Conservation (phyloP, 129 eudicot genomes). For the Helichrysum umbraculigerum region DNA sequence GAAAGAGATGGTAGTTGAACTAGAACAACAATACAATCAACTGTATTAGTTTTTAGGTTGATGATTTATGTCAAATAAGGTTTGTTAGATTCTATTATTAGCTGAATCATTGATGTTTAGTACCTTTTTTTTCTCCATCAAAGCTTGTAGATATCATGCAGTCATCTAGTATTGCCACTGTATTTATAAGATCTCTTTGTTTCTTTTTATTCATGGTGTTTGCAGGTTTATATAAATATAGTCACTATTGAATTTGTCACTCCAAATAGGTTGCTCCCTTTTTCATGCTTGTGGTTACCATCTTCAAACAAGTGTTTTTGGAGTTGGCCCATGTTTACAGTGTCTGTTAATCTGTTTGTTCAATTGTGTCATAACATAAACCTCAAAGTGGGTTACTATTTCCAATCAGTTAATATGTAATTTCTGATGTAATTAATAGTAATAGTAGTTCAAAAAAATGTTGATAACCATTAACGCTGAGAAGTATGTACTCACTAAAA, state of each 20-base stretch:
- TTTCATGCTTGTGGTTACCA: not conserved
- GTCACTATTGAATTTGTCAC: not conserved
- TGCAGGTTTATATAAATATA: not conserved
- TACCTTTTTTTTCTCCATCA: not conserved
- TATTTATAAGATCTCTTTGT: constrained; percentile 16
- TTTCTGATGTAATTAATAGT: not conserved
- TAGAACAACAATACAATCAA: constrained; percentile 13
- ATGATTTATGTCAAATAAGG: constrained; percentile 25
- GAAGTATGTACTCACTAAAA: too few relatives aligned
- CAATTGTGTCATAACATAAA: not conserved
- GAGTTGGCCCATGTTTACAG: not conserved
- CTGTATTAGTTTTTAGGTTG: constrained; percentile 1
- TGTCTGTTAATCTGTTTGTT: not conserved
- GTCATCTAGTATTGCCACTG: constrained; percentile 18
- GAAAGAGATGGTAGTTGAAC: constrained; percentile 19
- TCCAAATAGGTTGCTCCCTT: not conserved
- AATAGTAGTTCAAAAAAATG: too few relatives aligned
- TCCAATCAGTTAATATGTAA: not conserved
- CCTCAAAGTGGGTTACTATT: not conserved
- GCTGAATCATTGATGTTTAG: constrained; percentile 20
- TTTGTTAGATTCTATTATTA: constrained; percentile 15
- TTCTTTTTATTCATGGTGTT: not conserved
- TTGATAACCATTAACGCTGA: too few relatives aligned
- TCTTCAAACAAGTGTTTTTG: not conserved
- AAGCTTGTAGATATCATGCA: constrained; percentile 16